These are phyloP conservation scores for Meredithiella fracta DNA, from an alignment of 2,329 filamentous ascomycete species.

Conservation along the genomic window DNA sequence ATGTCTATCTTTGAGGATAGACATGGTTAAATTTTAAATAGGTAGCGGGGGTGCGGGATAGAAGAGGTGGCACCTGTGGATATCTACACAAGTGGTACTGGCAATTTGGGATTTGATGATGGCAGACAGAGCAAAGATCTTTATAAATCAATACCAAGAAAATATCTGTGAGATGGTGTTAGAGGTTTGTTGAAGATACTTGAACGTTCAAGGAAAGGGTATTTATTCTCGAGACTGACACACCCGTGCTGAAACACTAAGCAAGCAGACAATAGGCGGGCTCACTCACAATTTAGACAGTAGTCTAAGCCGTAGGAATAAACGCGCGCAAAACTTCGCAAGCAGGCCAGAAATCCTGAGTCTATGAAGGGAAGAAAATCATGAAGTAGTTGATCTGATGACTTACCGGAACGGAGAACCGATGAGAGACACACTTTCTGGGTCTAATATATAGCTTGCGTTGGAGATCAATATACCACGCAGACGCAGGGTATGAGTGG, in stretches of 20 bases:
- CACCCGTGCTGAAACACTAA: not conserved
- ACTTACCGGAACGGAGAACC: not conserved
- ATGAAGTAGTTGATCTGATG: no score
- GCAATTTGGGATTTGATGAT: no score
- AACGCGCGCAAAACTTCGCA: not conserved
- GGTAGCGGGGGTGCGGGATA: no score
- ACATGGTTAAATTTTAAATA: no score
- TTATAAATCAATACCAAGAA: no score
- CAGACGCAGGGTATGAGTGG: no score
- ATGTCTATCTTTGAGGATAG: no score
- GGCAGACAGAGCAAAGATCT: no score
- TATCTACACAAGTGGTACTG: no score
- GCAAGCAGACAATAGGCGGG: not conserved
- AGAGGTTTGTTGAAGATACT: not conserved
- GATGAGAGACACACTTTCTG: not conserved
- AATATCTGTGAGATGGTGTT: not conserved
- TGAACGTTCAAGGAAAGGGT: not conserved
- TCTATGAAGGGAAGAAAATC: not conserved
- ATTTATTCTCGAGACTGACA: not conserved
- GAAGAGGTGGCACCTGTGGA: no score
- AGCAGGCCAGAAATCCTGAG: not conserved
- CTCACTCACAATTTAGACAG: not conserved
- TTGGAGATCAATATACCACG: not conserved
- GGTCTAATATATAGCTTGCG: no score
- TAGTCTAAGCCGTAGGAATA: not conserved